phyloP scores from a whole-genome alignment of 768 basidiomycete genomes.

The Leccinum olivaceopallidum region DNA sequence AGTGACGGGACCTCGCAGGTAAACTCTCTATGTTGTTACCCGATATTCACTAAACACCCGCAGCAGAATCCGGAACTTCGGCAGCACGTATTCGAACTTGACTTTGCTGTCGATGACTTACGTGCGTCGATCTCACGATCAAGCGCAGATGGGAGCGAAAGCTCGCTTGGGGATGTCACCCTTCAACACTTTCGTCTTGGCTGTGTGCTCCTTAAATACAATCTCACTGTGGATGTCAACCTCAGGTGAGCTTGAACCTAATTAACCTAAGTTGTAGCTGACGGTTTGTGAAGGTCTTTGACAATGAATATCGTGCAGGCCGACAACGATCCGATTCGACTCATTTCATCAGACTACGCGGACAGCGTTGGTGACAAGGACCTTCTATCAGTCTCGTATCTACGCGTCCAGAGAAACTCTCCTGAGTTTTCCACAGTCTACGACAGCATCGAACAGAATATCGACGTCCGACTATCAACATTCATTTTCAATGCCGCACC shows the following conservation, averaged over 20 bases:
- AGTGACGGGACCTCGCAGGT: slow-evolving; percentile 61
- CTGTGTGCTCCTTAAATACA: slow-evolving; percentile 76
- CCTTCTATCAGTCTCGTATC: slow-evolving; percentile 77
- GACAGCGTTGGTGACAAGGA: slow-evolving; percentile 50
- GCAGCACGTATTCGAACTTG: slow-evolving; percentile 75
- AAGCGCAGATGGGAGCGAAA: slow-evolving; percentile 59
- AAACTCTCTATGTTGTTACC: slow-evolving; percentile 13
- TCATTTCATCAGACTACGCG: slow-evolving; percentile 61
- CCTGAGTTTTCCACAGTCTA: slow-evolving; percentile 80
- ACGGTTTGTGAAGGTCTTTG: slow-evolving; percentile 53
- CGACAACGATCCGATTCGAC: slow-evolving; percentile 50
- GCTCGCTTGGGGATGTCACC: slow-evolving; percentile 71
- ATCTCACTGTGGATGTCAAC: slow-evolving; percentile 83
- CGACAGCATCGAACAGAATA: slow-evolving; percentile 85
- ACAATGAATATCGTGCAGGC: slow-evolving; percentile 69
- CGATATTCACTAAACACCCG: slow-evolving; percentile 4
- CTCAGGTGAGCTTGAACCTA: slow-evolving; percentile 53
- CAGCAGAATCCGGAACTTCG: slow-evolving; percentile 38
- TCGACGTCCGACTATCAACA: slow-evolving; percentile 87
- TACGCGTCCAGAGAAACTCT: slow-evolving; percentile 76
- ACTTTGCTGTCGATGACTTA: slow-evolving; percentile 84
- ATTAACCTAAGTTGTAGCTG: slow-evolving; percentile 5
- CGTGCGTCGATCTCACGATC: slow-evolving; percentile 79
- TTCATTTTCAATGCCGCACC: slow-evolving; percentile 88
- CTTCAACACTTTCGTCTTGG: slow-evolving; percentile 77